Evolutionary conservation across 1,139 yeast genomes (phyloP).

Genomic region (Magnusiomyces tetraspermus): DNA sequence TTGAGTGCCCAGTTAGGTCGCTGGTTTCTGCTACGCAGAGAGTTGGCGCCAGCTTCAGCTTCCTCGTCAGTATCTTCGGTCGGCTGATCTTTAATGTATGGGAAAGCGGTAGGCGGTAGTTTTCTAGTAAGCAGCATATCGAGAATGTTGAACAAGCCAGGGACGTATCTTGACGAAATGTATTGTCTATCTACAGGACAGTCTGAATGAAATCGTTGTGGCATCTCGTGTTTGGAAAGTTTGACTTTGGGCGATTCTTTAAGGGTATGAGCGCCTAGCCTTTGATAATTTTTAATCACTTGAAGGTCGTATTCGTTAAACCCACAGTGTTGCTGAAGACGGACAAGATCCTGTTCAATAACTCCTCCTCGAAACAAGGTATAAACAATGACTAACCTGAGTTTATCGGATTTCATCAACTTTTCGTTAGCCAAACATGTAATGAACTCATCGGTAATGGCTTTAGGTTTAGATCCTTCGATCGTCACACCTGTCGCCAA

Average conservation of each 20-base stretch:
- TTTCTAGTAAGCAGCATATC: slow-evolving; percentile 41
- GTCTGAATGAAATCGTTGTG: slow-evolving; percentile 44
- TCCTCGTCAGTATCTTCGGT: slow-evolving; percentile 46
- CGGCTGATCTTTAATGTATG: slow-evolving; percentile 72
- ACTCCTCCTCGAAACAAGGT: slow-evolving; percentile 81
- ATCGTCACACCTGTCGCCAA: slow-evolving; percentile 65
- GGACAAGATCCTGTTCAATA: slow-evolving; percentile 60
- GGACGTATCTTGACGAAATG: slow-evolving; percentile 68
- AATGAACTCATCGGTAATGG: slow-evolving; percentile 59
- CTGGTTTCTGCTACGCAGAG: slow-evolving; percentile 64
- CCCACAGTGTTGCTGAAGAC: slow-evolving; percentile 62
- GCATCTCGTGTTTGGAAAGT: slow-evolving; percentile 13
- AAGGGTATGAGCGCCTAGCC: slow-evolving; percentile 57
- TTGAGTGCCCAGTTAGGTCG: slow-evolving; percentile 72
- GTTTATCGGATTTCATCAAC: slow-evolving; percentile 51
- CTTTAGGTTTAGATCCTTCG: slow-evolving; percentile 54
- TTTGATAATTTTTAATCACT: slow-evolving; percentile 55
- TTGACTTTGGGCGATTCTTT: slow-evolving; percentile 38
- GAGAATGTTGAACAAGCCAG: slow-evolving; percentile 55
- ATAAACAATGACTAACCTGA: slow-evolving; percentile 69
- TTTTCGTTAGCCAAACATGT: slow-evolving; percentile 43
- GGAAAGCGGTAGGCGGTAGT: slow-evolving; percentile 52
- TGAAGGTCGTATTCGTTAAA: slow-evolving; percentile 50
- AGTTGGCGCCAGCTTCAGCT: slow-evolving; percentile 32
- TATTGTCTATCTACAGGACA: slow-evolving; percentile 53